phyloP scores from a whole-genome alignment of 176 grass and related monocot species.

The Oryza brachyantha region DNA sequence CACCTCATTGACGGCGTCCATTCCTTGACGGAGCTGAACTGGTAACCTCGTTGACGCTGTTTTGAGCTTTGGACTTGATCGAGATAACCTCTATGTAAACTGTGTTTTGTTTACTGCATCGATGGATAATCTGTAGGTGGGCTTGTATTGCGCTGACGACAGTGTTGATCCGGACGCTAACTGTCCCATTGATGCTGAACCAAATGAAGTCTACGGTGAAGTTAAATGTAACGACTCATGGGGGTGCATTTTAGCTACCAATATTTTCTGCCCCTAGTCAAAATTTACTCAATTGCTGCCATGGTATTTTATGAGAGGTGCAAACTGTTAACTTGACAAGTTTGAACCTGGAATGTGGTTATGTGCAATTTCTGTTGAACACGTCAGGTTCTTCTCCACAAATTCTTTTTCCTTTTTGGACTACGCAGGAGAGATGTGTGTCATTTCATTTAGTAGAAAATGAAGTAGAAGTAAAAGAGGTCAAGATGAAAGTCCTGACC shows the following conservation, averaged over 20 bases:
- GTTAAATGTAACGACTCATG: constrained; percentile 50
- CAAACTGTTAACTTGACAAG: neutral
- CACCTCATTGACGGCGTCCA: constrained; percentile 63
- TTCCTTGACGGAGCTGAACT: constrained; percentile 69
- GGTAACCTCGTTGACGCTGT: constrained; percentile 26
- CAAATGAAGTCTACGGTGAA: constrained; percentile 67
- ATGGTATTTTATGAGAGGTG: neutral
- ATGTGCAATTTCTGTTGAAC: neutral
- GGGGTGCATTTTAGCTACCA: neutral
- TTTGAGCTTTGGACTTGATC: neutral
- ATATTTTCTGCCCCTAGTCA: neutral
- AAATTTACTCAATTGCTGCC: neutral
- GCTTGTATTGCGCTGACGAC: constrained; percentile 65
- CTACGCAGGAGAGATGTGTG: too few relatives aligned
- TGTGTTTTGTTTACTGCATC: neutral
- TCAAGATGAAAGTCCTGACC: too few relatives aligned
- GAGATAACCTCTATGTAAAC: neutral
- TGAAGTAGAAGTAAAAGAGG: too few relatives aligned
- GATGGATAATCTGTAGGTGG: constrained; percentile 57
- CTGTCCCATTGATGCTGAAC: constrained; percentile 57
- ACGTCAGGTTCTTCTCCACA: neutral
- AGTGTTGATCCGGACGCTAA: constrained; percentile 48
- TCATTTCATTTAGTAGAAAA: too few relatives aligned
- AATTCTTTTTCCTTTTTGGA: too few relatives aligned
- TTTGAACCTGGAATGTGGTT: neutral